These are phyloP conservation scores for Emmonsiellopsis sp. DNA, from an alignment of 2,329 filamentous ascomycete genomes.

Conservation along the genomic window DNA sequence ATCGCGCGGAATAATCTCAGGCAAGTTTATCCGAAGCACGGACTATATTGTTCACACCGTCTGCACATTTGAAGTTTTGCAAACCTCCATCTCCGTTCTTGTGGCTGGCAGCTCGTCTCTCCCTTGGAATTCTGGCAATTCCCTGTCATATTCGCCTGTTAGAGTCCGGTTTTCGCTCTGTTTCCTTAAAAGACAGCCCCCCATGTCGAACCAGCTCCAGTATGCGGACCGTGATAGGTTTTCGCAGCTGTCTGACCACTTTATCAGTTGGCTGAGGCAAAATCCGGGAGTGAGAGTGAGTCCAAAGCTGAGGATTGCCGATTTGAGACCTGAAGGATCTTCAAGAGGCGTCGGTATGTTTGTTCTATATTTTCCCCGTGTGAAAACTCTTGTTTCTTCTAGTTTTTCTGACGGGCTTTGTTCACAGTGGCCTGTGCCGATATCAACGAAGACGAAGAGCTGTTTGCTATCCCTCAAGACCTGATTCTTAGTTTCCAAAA, in stretches of 20 bases:
- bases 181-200: constrained; percentile 3
- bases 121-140: neutral
- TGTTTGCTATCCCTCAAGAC: constrained; percentile 69
- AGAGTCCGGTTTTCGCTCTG: neutral
- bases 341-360: constrained; percentile 56
- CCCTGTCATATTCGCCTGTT: neutral
- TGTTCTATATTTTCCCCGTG: constrained; percentile 9
- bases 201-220: constrained; percentile 27
- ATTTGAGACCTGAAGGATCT: constrained; percentile 46
- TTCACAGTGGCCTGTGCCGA: constrained; percentile 57
- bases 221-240: constrained; percentile 30
- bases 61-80: constrained; percentile 9
- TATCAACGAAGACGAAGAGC: constrained; percentile 62
- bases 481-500: constrained; percentile 64
- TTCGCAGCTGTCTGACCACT: constrained; percentile 39
- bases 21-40: constrained; percentile 21
- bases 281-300: constrained; percentile 45
- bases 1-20: neutral
- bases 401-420: constrained; percentile 10
- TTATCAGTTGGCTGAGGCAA: constrained; percentile 48
- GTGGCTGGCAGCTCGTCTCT: constrained; percentile 3
- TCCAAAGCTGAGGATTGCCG: constrained; percentile 48
- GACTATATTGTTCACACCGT: constrained; percentile 14
- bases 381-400: constrained; percentile 10
- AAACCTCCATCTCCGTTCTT: constrained; percentile 9